Evolutionary conservation across 768 basidiomycete genomes (phyloP), one percentile per base, ranked within the genome.

Genomic region (Pleurotus cornucopiae): DNA sequence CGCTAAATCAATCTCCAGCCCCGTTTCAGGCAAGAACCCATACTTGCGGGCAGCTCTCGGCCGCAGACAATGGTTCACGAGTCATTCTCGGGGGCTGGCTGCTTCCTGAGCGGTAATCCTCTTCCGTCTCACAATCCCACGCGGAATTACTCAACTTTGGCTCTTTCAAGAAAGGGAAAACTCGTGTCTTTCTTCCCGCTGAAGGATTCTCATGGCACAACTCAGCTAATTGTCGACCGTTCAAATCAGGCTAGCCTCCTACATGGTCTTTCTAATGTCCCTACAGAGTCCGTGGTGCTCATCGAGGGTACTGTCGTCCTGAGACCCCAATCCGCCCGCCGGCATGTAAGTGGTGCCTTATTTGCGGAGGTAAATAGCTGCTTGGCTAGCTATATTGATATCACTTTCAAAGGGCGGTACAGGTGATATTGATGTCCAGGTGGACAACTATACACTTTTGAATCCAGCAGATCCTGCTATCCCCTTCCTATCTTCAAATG

Each of bases 401-500:
- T 48, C 43, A 23, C 38, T 46, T 58, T 53, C 55, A 48, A 66
- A 89, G 86, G 79, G 74, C 48, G 72, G 76, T 58, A 80, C 86
- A 23, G 92, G 91, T 23, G 81, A 88, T 58, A 80, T 96, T 57
- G 94, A 98, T 71, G 82, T 98, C 13, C 76, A 82, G 34, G 84
- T 97, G 43, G 73, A 84, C 34, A 73, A 76, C 12, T 86, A 83
- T 62, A 85, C 78, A 46, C 69, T 96, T 54, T 79, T 98, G 59
- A 98, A 98, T 69, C 80, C 90, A 25, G 93, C 93, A 1, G 74
- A 77, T 59, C 65, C 69, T 39, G 72, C 73, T 54, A 70, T 98
- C 60, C 94, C 95, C n/a, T 97, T 97, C 70, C 75, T 85, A 49
- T 92, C 94, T 39, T 90, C 87, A 57, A 86, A 89, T 67, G 73